These are phyloP conservation scores for Lasiodiplodia sp. DNA, from an alignment of 2,329 filamentous ascomycete genomes.

Conservation along the genomic window DNA sequence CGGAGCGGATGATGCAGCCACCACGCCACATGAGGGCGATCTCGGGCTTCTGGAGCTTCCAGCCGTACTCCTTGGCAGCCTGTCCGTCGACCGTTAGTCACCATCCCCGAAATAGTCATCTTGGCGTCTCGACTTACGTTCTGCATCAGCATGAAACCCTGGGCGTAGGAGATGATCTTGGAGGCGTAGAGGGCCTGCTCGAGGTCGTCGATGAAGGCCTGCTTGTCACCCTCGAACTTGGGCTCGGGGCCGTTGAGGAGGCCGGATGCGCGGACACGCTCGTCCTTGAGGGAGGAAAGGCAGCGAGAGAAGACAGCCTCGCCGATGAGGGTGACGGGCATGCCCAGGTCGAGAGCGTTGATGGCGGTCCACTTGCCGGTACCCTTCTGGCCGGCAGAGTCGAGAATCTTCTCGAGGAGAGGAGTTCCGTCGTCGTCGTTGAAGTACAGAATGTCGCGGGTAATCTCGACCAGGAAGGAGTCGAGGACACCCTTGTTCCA, in stretches of 20 bases:
- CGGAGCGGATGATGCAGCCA: conserved; percentile 99
- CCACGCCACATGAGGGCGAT: conserved; percentile 99
- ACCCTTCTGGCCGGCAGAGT: conserved; percentile 98
- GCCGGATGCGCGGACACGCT: conserved; percentile 82
- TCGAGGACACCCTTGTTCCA: conserved; percentile 99
- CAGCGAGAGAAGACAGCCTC: conserved; percentile 96
- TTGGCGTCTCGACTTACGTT: conserved; percentile 67
- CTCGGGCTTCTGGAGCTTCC: conserved; percentile 99
- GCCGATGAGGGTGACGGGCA: conserved; percentile 97
- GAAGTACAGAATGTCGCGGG: conserved; percentile 97
- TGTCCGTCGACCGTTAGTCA: conserved; percentile 49
- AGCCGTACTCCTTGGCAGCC: conserved; percentile 94
- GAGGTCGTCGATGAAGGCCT: conserved; percentile 93
- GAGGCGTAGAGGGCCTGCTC: conserved; percentile 99
- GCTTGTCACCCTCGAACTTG: conserved; percentile 87
- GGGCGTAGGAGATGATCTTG: conserved; percentile 99
- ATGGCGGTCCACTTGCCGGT: conserved; percentile 99
- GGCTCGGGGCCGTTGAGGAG: conserved; percentile 80
- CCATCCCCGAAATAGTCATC: neutral
- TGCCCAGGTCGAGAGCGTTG: conserved; percentile 97
- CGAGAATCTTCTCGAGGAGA: conserved; percentile 98
- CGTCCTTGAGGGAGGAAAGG: conserved; percentile 90
- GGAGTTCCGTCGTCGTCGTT: conserved; percentile 92
- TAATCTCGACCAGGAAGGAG: conserved; percentile 98
- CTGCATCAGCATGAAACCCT: conserved; percentile 99